phyloP scores from a whole-genome alignment of 768 basidiomycete species.

The Atractiella rhizophila region DNA sequence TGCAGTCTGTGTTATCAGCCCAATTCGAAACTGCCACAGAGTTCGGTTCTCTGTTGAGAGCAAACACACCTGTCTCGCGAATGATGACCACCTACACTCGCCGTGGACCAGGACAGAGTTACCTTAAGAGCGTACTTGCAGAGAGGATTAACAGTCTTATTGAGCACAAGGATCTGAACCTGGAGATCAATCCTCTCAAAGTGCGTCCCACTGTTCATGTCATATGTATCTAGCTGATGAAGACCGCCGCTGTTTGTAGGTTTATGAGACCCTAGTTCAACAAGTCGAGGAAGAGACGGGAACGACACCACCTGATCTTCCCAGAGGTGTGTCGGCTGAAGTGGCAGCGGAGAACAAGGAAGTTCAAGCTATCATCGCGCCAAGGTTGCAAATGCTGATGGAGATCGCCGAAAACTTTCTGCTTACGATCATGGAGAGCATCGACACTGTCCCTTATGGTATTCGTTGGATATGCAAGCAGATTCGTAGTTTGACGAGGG shows the following conservation, averaged over 20 bases:
- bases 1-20: slow-evolving; percentile 79
- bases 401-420: slow-evolving; percentile 97
- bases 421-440: slow-evolving; percentile 86
- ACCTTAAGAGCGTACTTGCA: slow-evolving; percentile 86
- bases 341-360: slow-evolving; percentile 79
- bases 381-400: slow-evolving; percentile 94
- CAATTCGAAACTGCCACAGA: slow-evolving; percentile 98
- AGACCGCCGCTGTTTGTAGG: slow-evolving; percentile 27
- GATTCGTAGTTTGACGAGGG: slow-evolving; percentile 82
- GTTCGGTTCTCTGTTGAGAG: slow-evolving; percentile 91
- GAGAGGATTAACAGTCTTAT: slow-evolving; percentile 96
- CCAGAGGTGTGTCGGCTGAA: slow-evolving; percentile 79
- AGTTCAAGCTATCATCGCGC: slow-evolving; percentile 93
- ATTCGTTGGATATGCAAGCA: slow-evolving; percentile 99
- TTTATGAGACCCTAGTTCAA: slow-evolving; percentile 98
- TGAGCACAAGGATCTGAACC: slow-evolving; percentile 95
- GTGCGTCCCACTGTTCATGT: slow-evolving; percentile 22
- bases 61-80: slow-evolving; percentile 93
- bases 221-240: not conserved
- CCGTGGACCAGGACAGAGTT: slow-evolving; percentile 91
- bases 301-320: slow-evolving; percentile 63
- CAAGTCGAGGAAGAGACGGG: slow-evolving; percentile 97
- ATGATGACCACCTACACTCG: slow-evolving; percentile 99
- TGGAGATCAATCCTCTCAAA: slow-evolving; percentile 98
- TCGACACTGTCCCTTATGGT: slow-evolving; percentile 96